Percentiles rank a stretch among this genome's conserved stretches.
Conservation (phyloP, 75 land plant species). For the Selaginella moellendorffii region DNA sequence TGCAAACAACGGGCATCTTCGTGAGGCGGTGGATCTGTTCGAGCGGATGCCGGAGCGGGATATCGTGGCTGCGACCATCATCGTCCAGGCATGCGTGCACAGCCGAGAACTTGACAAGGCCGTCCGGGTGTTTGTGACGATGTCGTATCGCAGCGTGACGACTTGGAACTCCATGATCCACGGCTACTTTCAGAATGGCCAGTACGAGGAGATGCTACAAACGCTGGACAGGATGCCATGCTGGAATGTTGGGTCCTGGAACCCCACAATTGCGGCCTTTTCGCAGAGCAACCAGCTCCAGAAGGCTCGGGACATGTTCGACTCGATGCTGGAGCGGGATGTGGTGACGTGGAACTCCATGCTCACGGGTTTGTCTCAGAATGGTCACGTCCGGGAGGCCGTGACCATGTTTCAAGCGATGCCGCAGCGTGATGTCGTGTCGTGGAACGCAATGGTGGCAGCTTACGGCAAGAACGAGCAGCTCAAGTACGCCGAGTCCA, state of each 20-base stretch:
- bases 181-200: neutral
- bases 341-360: neutral
- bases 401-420: neutral
- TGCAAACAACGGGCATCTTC: neutral
- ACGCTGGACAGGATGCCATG: neutral
- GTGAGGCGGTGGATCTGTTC: neutral
- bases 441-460: constrained; percentile 2
- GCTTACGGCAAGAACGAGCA: neutral
- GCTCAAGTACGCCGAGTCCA: neutral
- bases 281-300: neutral
- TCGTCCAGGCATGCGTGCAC: neutral
- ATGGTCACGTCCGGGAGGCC: neutral
- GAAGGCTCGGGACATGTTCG: neutral
- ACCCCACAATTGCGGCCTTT: neutral
- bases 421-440: neutral
- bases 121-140: neutral
- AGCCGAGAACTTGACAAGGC: neutral
- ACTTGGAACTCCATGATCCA: constrained; percentile 8
- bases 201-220: neutral
- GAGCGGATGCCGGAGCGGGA: neutral
- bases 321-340: neutral
- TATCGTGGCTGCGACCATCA: neutral
- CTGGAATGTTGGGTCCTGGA: neutral
- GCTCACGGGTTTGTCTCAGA: neutral
- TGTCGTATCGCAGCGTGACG: neutral